Percentiles rank a stretch among this genome's conserved stretches.
Conservation (phyloP, 2,329 filamentous ascomycete species). For the Pseudogymnoascus sp. region DNA sequence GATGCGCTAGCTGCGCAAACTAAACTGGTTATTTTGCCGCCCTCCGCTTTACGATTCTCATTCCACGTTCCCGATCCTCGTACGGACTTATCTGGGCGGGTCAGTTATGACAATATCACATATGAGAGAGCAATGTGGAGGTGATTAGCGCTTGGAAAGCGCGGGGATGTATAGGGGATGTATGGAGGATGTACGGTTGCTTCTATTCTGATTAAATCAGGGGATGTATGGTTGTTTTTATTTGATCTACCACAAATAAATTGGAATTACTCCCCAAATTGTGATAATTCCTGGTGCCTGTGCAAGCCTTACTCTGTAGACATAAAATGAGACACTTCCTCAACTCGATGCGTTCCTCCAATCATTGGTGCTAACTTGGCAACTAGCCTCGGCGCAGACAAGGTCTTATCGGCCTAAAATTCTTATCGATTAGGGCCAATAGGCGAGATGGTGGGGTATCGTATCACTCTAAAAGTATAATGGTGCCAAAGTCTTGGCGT, state of each 20-base stretch:
- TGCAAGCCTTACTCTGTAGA: neutral
- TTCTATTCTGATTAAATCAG: neutral
- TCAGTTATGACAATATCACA: neutral
- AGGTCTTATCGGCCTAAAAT: neutral
- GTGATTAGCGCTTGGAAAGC: neutral
- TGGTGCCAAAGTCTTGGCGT: slow-evolving; percentile 1
- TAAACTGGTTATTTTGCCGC: neutral
- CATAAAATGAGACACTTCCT: neutral
- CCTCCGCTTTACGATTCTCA: neutral
- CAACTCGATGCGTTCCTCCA: neutral
- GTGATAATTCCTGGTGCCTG: neutral
- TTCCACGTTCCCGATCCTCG: neutral
- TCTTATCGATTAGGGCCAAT: slow-evolving; percentile 7
- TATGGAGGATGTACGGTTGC: neutral
- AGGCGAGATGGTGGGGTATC: slow-evolving; percentile 5
- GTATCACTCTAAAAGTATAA: neutral
- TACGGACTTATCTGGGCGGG: neutral
- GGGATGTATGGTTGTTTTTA: slow-evolving; percentile 1
- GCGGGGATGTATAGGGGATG: neutral
- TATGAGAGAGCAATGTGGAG: neutral
- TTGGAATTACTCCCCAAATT: neutral
- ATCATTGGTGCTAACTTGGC: neutral
- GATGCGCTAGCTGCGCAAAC: neutral
- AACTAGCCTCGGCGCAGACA: neutral
- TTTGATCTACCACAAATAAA: neutral